These are phyloP conservation scores for Triangularia verruculosa DNA, from an alignment of 2,329 filamentous ascomycete species.

Conservation along the genomic window DNA sequence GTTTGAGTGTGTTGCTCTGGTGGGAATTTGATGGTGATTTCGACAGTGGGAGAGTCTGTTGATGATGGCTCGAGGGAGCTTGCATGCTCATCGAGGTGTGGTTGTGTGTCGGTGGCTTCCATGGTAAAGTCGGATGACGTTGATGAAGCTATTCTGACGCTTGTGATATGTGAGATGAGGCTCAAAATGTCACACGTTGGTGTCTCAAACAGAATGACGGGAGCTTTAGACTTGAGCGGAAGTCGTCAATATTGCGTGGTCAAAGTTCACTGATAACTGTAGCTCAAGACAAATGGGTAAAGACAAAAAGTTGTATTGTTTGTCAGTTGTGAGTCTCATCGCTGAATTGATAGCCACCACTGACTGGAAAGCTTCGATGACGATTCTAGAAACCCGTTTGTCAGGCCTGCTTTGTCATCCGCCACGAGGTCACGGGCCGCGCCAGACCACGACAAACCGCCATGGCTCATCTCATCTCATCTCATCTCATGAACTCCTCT, in stretches of 20 bases:
- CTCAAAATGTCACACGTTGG: not conserved
- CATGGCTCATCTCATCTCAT: not conserved
- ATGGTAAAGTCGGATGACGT: conserved; percentile 3
- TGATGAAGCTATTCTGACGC: not conserved
- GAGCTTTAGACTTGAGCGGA: not conserved
- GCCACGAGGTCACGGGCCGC: not conserved
- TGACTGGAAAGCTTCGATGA: not conserved
- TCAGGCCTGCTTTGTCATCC: not conserved
- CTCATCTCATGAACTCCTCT: not conserved
- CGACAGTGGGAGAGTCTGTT: conserved; percentile 10
- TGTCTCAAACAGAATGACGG: not conserved
- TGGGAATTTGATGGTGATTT: conserved; percentile 25
- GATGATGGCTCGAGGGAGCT: not conserved
- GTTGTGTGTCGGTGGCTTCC: conserved; percentile 5
- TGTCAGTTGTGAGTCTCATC: not conserved
- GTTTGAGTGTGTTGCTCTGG: conserved; percentile 21
- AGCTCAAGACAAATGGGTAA: no score
- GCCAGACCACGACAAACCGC: not conserved
- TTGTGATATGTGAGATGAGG: not conserved
- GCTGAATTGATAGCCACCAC: not conserved
- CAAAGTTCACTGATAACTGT: not conserved
- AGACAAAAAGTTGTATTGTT: not conserved
- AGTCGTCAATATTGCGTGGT: not conserved
- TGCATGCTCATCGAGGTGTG: not conserved
- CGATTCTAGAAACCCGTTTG: not conserved